phyloP scores from a whole-genome alignment of 345 rosid species.

The Eucalyptus erythrocorys region DNA sequence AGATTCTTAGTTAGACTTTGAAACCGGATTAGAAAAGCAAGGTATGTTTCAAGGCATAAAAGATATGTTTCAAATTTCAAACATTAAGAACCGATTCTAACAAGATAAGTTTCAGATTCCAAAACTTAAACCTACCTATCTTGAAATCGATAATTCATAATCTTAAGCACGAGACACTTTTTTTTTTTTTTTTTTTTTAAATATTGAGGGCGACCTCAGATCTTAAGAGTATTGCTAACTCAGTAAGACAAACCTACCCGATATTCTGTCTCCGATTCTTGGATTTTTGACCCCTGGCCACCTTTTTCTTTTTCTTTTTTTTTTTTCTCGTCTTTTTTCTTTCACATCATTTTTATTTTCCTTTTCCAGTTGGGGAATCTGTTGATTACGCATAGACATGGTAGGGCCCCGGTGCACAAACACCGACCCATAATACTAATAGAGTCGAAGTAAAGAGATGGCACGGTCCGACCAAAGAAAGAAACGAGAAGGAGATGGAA shows the following conservation, averaged over 20 bases:
- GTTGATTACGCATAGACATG: not conserved
- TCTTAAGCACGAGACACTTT: not conserved
- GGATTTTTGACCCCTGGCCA: not conserved
- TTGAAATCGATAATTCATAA: too few relatives aligned
- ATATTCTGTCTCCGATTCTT: not conserved
- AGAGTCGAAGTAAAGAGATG: not conserved
- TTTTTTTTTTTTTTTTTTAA: too few relatives aligned
- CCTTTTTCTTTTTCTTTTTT: not conserved
- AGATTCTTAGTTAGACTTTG: too few relatives aligned
- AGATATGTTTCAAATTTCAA: not conserved
- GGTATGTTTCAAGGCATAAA: too few relatives aligned
- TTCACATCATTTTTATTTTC: not conserved
- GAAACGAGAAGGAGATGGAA: not conserved
- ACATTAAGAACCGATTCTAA: too few relatives aligned
- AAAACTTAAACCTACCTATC: rapidly evolving
- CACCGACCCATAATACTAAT: not conserved
- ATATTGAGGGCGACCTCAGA: not conserved
- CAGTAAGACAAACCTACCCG: not conserved
- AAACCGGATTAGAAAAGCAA: rapidly evolving
- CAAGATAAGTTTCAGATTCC: too few relatives aligned
- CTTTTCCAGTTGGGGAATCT: not conserved
- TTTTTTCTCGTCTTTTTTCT: not conserved
- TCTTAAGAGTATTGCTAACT: not conserved
- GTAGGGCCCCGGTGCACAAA: not conserved
- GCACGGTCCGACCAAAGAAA: not conserved